phyloP scores from a whole-genome alignment of 2,329 filamentous ascomycete species.

The Mycocentrospora acerina region DNA sequence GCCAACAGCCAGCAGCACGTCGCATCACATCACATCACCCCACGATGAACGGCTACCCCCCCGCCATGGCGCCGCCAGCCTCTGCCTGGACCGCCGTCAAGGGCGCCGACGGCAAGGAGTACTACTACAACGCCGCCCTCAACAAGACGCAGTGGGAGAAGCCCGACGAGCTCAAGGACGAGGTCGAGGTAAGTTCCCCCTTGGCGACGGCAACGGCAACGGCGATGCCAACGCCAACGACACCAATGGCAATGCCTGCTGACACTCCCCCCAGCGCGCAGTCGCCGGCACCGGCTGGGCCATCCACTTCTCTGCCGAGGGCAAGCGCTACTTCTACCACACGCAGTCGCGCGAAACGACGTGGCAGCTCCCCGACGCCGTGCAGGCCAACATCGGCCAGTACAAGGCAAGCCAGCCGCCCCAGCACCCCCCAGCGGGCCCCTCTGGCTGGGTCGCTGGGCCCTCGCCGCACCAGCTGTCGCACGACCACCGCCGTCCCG shows the following conservation, averaged over 20 bases:
- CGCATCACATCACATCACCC: conserved; percentile 2
- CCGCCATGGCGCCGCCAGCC: conserved; percentile 46
- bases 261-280: conserved; percentile 62
- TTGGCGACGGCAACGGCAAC: too few species aligned
- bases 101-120: conserved; percentile 77
- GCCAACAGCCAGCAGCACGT: not conserved
- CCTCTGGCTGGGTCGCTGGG: conserved; percentile 61
- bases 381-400: conserved; percentile 71
- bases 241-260: too few species aligned
- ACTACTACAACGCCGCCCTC: conserved; percentile 87
- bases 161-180: conserved; percentile 83
- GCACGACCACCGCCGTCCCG: conserved; percentile 41
- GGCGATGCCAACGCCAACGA: conserved; percentile 11
- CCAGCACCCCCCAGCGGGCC: conserved; percentile 42
- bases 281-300: conserved; percentile 86
- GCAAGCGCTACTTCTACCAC: conserved; percentile 92
- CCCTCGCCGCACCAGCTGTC: conserved; percentile 45
- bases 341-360: conserved; percentile 87
- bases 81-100: conserved; percentile 76
- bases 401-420: conserved; percentile 57
- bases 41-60: conserved; percentile 61
- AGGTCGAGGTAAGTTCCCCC: conserved; percentile 65
- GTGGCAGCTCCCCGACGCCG: conserved; percentile 85
- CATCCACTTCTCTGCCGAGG: conserved; percentile 83
- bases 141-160: conserved; percentile 94